These are phyloP conservation scores for Penicillium salamii DNA, from an alignment of 495 filamentous ascomycete species.

Conservation along the genomic window DNA sequence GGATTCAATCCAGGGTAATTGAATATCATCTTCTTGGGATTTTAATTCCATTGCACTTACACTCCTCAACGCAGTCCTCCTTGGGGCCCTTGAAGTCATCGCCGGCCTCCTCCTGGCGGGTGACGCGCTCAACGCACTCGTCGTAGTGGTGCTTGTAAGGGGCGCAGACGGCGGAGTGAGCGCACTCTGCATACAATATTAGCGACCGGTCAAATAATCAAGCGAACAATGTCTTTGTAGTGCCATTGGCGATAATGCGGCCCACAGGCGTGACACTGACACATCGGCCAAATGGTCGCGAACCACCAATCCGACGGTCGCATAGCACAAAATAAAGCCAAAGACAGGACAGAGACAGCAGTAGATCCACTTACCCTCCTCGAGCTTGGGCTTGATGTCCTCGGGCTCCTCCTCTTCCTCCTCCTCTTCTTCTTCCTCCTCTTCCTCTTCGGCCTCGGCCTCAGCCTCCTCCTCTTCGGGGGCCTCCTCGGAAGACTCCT, in stretches of 20 bases:
- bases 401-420: constrained; percentile 88
- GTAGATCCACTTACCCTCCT: constrained; percentile 71
- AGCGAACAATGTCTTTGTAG: constrained; percentile 1
- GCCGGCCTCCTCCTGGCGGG: constrained; percentile 57
- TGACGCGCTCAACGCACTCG: constrained; percentile 94
- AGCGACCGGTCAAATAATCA: constrained; percentile 7
- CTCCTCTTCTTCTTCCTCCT: constrained; percentile 56
- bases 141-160: constrained; percentile 96
- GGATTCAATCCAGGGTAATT: not conserved
- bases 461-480: constrained; percentile 48
- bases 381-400: constrained; percentile 83
- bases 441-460: constrained; percentile 47
- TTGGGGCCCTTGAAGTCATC: constrained; percentile 60
- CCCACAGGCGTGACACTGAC: constrained; percentile 1
- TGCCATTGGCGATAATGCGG: constrained; percentile 18
- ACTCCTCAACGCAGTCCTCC: constrained; percentile 99
- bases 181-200: constrained; percentile 67
- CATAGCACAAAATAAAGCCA: constrained; percentile 2
- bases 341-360: not conserved
- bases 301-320: not conserved
- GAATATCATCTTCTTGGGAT: not conserved
- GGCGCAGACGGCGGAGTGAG: constrained; percentile 76
- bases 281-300: constrained; percentile 1
- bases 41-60: constrained; percentile 55
- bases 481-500: constrained; percentile 46